Conservation (phyloP, 345 rosid species). For the Hypericum androsaemum region DNA sequence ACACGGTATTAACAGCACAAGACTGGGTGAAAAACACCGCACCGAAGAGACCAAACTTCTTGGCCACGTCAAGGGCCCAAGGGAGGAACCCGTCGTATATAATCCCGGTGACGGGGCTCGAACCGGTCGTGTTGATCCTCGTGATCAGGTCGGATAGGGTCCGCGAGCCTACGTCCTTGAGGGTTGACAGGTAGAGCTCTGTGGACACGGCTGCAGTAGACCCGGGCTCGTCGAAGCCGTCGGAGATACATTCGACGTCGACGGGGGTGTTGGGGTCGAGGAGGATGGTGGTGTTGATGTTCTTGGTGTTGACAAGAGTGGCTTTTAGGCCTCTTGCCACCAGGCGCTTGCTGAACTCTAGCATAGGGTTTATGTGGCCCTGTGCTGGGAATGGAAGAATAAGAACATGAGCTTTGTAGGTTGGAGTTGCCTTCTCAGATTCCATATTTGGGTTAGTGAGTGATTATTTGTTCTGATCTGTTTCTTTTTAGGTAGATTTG, state of each 20-base stretch:
- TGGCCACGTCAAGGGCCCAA: slow-evolving; percentile 15
- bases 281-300: neutral
- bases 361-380: slow-evolving; percentile 5
- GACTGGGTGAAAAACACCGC: slow-evolving; percentile 27
- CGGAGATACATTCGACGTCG: slow-evolving; percentile 2
- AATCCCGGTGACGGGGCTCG: neutral
- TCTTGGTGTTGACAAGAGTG: neutral
- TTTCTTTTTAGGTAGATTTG: no score
- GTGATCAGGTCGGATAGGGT: neutral
- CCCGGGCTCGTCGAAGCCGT: slow-evolving; percentile 7
- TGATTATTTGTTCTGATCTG: no score
- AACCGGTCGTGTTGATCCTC: neutral
- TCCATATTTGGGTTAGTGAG: no score
- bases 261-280: neutral
- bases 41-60: slow-evolving; percentile 20
- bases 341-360: slow-evolving; percentile 1
- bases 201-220: neutral
- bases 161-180: neutral
- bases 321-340: neutral
- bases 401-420: neutral
- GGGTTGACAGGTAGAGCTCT: neutral
- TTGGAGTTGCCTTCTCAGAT: no score
- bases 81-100: slow-evolving; percentile 3
- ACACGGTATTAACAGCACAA: slow-evolving; percentile 18
- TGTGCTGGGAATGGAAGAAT: slow-evolving; percentile 1